A percentile compares a stretch with the other conserved stretches of the same genome.
phyloP scores from a whole-genome alignment of 2,329 filamentous ascomycete genomes.

The Penicillium sp. region DNA sequence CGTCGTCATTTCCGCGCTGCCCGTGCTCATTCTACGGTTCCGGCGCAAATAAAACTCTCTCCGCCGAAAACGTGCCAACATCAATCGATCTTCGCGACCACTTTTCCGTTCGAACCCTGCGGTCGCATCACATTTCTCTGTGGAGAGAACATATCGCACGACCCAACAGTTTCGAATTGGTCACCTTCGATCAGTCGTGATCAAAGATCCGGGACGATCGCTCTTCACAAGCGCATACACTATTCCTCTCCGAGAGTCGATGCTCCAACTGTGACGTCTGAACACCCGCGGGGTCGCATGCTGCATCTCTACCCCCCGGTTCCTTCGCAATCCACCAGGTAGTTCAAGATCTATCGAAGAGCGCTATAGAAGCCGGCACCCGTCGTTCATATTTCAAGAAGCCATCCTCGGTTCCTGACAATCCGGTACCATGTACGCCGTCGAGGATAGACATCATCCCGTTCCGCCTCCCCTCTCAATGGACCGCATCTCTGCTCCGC shows the following conservation, averaged over 20 bases:
- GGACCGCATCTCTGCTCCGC: constrained; percentile 39
- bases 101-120: constrained; percentile 8
- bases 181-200: not conserved
- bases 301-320: constrained; percentile 15
- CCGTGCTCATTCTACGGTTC: constrained; percentile 9
- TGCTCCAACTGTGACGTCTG: constrained; percentile 29
- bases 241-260: constrained; percentile 22
- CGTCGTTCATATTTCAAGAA: constrained; percentile 11
- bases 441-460: constrained; percentile 38
- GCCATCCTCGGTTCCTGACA: constrained; percentile 25
- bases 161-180: not conserved
- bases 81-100: not conserved
- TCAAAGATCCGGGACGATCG: not conserved
- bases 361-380: constrained; percentile 10
- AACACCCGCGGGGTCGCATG: constrained; percentile 27
- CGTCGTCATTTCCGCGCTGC: constrained; percentile 12
- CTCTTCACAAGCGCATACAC: not conserved
- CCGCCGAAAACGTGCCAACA: not conserved
- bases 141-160: not conserved
- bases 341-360: constrained; percentile 4
- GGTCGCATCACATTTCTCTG: not conserved
- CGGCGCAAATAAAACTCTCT: constrained; percentile 9
- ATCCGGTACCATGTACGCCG: constrained; percentile 37
- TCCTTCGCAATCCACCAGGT: not conserved
- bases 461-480: constrained; percentile 39